phyloP scores from a whole-genome alignment of 83 land plant genomes.

The Picea abies region DNA sequence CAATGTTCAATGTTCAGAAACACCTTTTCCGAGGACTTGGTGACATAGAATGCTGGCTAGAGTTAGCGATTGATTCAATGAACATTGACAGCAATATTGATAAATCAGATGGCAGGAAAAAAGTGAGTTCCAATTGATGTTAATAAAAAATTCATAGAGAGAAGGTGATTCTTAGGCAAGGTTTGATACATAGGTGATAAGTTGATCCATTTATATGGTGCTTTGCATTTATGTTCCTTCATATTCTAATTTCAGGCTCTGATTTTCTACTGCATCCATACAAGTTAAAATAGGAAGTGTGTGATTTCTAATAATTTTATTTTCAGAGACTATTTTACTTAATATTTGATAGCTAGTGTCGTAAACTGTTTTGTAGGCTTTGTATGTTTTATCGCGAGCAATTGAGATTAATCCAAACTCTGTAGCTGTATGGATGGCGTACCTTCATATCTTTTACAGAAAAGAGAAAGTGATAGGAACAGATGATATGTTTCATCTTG shows the following conservation, averaged over 20 bases:
- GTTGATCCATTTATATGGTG: background rate
- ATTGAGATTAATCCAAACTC: conserved; percentile 70
- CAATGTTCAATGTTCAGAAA: conserved; percentile 12
- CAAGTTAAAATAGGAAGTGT: background rate
- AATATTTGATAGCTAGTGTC: background rate
- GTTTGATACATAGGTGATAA: background rate
- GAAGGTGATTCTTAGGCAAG: background rate
- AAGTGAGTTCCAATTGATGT: background rate
- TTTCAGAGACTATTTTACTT: background rate
- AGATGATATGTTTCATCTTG: conserved; percentile 83
- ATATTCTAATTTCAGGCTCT: background rate
- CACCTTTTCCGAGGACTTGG: conserved; percentile 15
- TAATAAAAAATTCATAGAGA: background rate
- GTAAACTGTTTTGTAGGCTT: conserved; percentile 54
- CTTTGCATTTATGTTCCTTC: background rate
- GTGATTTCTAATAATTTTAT: background rate
- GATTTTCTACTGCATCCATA: background rate
- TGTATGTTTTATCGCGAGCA: conserved; percentile 71
- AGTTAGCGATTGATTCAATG: too few species aligned
- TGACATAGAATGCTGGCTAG: conserved; percentile 25
- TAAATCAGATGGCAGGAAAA: too few species aligned
- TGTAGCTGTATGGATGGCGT: conserved; percentile 73
- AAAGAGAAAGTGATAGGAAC: conserved; percentile 36
- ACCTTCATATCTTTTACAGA: conserved; percentile 62
- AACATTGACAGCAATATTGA: too few species aligned